These are phyloP conservation scores for Gelatoporia subvermispora DNA, from an alignment of 768 basidiomycete genomes.

Conservation along the genomic window DNA sequence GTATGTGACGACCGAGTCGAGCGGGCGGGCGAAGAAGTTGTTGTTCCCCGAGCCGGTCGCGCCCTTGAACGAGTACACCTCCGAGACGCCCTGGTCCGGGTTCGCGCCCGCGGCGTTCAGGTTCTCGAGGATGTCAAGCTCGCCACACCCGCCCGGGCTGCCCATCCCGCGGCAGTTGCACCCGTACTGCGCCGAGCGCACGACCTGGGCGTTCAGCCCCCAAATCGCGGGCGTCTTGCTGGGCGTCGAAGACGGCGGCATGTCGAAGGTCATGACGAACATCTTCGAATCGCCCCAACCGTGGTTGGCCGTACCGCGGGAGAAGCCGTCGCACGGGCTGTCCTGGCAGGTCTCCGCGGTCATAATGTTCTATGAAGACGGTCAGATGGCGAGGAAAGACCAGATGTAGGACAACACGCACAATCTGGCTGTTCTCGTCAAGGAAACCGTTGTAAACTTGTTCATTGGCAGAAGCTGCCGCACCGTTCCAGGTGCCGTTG, in stretches of 20 bases:
- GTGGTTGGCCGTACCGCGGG: slow-evolving; percentile 24
- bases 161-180: slow-evolving; percentile 29
- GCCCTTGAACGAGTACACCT: slow-evolving; percentile 27
- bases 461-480: slow-evolving; percentile 20
- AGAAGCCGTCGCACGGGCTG: slow-evolving; percentile 22
- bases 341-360: slow-evolving; percentile 16
- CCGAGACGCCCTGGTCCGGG: slow-evolving; percentile 20
- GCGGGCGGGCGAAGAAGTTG: slow-evolving; percentile 21
- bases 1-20: slow-evolving; percentile 11
- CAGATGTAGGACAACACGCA: neutral
- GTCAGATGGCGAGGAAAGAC: neutral
- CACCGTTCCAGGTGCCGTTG: slow-evolving; percentile 17
- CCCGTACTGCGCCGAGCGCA: slow-evolving; percentile 26
- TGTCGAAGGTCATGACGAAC: slow-evolving; percentile 23
- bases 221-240: slow-evolving; percentile 23
- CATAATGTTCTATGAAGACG: slow-evolving; percentile 21
- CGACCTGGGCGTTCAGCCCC: slow-evolving; percentile 25
- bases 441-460: slow-evolving; percentile 2
- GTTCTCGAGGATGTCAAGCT: slow-evolving; percentile 26
- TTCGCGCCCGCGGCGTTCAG: slow-evolving; percentile 11
- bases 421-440: slow-evolving; percentile 4
- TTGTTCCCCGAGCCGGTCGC: slow-evolving; percentile 22
- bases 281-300: slow-evolving; percentile 24
- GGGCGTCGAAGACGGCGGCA: slow-evolving; percentile 19
- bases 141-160: slow-evolving; percentile 18